Percentiles rank a stretch among this genome's conserved stretches.
phyloP scores from a whole-genome alignment of 192 early-diverging fungal species.

The Podila epicladia region DNA sequence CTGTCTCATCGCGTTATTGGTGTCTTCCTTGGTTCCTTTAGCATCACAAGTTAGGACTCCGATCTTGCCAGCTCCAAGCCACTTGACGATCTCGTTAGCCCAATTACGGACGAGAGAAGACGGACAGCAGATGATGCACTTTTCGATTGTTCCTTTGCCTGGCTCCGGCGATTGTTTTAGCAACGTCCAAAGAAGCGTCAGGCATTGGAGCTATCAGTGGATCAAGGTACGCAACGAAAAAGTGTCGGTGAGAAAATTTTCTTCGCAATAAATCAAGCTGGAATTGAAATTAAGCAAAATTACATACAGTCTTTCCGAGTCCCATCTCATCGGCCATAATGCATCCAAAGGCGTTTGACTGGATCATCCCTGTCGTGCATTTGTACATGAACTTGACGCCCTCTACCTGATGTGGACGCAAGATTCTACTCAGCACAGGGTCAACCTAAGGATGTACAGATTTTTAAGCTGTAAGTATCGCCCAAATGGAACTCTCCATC shows the following conservation, averaged over 20 bases:
- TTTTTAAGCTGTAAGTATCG: not conserved
- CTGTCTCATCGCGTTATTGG: slow-evolving; percentile 75
- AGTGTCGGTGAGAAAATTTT: not conserved
- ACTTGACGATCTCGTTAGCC: slow-evolving; percentile 96
- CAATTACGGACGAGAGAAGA: slow-evolving; percentile 96
- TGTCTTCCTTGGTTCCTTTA: slow-evolving; percentile 89
- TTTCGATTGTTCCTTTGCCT: slow-evolving; percentile 94
- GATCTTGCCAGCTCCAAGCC: slow-evolving; percentile 88
- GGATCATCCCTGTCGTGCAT: slow-evolving; percentile 86
- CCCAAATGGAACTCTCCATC: not conserved
- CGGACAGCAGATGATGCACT: slow-evolving; percentile 97
- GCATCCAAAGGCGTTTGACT: slow-evolving; percentile 82
- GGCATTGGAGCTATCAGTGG: slow-evolving; percentile 76
- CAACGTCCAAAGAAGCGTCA: slow-evolving; percentile 97
- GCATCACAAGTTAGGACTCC: slow-evolving; percentile 89
- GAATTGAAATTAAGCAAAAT: too few relatives aligned
- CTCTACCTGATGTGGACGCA: slow-evolving; percentile 97
- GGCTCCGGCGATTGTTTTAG: slow-evolving; percentile 88
- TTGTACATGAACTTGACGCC: slow-evolving; percentile 96
- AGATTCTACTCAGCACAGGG: slow-evolving; percentile 81
- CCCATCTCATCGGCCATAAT: slow-evolving; percentile 99
- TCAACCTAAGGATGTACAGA: slow-evolving; percentile 61
- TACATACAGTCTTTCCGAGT: slow-evolving; percentile 81
- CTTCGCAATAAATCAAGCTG: not conserved
- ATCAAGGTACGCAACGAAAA: too few relatives aligned